phyloP scores from a whole-genome alignment of 352 stramenopile genomes.

The Globisporangium takayamanum region DNA sequence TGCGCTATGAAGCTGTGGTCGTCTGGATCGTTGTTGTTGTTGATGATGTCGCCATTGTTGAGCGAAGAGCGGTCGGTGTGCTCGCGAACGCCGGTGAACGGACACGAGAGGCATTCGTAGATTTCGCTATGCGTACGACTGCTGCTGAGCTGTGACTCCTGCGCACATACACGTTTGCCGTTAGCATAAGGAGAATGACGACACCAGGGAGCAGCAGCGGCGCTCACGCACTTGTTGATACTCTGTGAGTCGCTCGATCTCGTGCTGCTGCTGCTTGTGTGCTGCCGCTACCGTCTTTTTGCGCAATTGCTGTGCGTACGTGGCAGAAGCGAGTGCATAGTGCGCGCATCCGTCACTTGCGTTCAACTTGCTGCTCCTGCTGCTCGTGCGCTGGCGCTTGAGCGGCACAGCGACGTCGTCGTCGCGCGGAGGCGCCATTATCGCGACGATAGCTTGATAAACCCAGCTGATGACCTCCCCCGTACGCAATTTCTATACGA shows the following conservation, averaged over 20 bases:
- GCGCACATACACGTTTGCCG: too few species aligned
- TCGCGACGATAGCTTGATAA: not conserved
- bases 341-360: slow-evolving; percentile 5
- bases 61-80: slow-evolving; percentile 13
- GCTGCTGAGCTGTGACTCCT: not conserved
- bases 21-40: slow-evolving; percentile 9
- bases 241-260: too few species aligned
- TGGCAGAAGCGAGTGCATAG: not conserved
- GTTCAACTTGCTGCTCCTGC: not conserved
- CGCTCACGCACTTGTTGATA: too few species aligned
- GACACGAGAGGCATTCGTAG: slow-evolving; percentile 46
- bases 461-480: too few species aligned
- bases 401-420: not conserved
- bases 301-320: not conserved
- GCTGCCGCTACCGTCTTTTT: not conserved
- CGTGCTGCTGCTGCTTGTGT: not conserved
- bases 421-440: not conserved
- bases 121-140: slow-evolving; percentile 13
- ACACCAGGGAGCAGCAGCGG: too few species aligned
- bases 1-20: slow-evolving; percentile 59
- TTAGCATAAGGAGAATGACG: too few species aligned
- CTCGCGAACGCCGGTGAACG: slow-evolving; percentile 38
- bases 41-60: slow-evolving; percentile 11
- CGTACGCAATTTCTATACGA: too few species aligned
- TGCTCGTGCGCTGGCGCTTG: slow-evolving; percentile 6